These are phyloP conservation scores for Haplosporangium gracile DNA, from an alignment of 192 early-diverging fungal species.

Conservation along the genomic window DNA sequence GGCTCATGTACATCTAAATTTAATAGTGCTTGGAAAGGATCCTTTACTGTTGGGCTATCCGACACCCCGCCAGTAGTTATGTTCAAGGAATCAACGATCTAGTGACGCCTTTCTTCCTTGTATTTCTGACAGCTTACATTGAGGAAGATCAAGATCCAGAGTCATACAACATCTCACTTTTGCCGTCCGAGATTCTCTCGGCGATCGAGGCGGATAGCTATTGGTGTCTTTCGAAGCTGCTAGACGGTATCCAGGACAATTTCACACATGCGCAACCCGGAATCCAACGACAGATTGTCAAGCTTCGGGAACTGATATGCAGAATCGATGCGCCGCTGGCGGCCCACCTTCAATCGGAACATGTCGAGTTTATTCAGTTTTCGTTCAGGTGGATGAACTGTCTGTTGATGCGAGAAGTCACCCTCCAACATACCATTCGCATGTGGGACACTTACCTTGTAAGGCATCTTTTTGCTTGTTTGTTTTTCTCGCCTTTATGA, in stretches of 20 bases:
- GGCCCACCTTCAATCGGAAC: conserved; percentile 86
- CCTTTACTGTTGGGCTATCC: conserved; percentile 96
- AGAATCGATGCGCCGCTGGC: conserved; percentile 92
- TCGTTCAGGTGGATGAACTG: conserved; percentile 99
- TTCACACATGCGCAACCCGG: conserved; percentile 98
- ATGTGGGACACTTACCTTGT: conserved; percentile 99
- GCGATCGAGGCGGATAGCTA: conserved; percentile 95
- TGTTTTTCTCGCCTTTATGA: neutral
- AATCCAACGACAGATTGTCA: conserved; percentile 91
- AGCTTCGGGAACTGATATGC: conserved; percentile 91
- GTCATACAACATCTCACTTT: conserved; percentile 61
- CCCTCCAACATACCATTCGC: conserved; percentile 87
- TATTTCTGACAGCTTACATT: conserved; percentile 84
- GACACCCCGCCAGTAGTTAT: conserved; percentile 99
- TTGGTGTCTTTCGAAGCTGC: conserved; percentile 95
- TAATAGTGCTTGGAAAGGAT: conserved; percentile 88
- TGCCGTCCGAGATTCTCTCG: conserved; percentile 67
- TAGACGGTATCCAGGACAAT: conserved; percentile 99
- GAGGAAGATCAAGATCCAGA: conserved; percentile 70
- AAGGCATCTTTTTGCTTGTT: conserved; percentile 8
- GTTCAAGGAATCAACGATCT: conserved; percentile 99
- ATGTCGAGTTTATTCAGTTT: conserved; percentile 98
- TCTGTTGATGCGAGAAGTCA: conserved; percentile 95
- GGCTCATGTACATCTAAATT: neutral
- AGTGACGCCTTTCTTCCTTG: conserved; percentile 95